These are phyloP conservation scores for Craterostigma plantagineum DNA, from an alignment of 257 asterid genomes.

Conservation along the genomic window DNA sequence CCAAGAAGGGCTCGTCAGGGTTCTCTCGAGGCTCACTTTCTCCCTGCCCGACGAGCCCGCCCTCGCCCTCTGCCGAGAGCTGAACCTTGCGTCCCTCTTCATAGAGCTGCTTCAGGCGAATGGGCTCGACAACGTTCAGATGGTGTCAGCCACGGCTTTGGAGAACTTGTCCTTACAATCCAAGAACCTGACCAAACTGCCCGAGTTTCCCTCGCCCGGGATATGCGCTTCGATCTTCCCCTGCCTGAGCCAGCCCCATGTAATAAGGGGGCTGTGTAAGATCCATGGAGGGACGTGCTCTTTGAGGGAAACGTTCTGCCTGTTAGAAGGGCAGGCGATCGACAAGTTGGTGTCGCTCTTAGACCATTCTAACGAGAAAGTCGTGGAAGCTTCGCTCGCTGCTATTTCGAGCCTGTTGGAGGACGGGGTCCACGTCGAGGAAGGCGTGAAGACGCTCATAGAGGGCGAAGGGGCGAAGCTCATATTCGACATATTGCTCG, in stretches of 20 bases:
- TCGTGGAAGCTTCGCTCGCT: slow-evolving; percentile 83
- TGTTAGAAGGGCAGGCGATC: slow-evolving; percentile 73
- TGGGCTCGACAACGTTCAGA: slow-evolving; percentile 85
- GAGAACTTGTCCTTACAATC: slow-evolving; percentile 76
- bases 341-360: slow-evolving; percentile 64
- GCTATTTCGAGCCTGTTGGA: slow-evolving; percentile 70
- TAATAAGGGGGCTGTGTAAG: slow-evolving; percentile 43
- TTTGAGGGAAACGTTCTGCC: slow-evolving; percentile 57
- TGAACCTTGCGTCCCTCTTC: slow-evolving; percentile 50
- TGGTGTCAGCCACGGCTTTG: slow-evolving; percentile 79
- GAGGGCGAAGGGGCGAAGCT: slow-evolving; percentile 64
- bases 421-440: slow-evolving; percentile 59
- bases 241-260: slow-evolving; percentile 49
- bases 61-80: slow-evolving; percentile 35
- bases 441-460: slow-evolving; percentile 50
- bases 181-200: slow-evolving; percentile 44
- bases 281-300: slow-evolving; percentile 68
- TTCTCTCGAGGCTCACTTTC: slow-evolving; percentile 64
- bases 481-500: slow-evolving; percentile 51
- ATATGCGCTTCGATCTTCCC: slow-evolving; percentile 48
- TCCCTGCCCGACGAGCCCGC: slow-evolving; percentile 43
- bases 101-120: slow-evolving; percentile 62
- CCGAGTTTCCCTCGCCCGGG: slow-evolving; percentile 43
- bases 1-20: slow-evolving; percentile 81
- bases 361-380: slow-evolving; percentile 70